A percentile compares a stretch with the other conserved stretches of the same genome.
These are phyloP conservation scores for Pleurotus pulmonarius DNA, from an alignment of 768 basidiomycete species.

Conservation along the genomic window DNA sequence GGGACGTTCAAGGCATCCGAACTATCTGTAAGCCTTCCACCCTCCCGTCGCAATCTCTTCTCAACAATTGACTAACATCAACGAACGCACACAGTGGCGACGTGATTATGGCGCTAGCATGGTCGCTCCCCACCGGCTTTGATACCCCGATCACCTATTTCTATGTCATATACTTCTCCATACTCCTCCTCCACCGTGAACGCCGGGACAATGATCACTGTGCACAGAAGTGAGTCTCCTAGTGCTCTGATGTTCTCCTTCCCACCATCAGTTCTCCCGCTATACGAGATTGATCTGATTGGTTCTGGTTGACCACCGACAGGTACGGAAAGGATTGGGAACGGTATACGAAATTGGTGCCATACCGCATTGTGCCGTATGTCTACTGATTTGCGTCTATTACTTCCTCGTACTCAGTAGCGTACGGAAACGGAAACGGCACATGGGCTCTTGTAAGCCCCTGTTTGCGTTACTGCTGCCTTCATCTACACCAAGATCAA, in stretches of 20 bases:
- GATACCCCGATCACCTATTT: slow-evolving; percentile 93
- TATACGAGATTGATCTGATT: background rate
- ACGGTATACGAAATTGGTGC: slow-evolving; percentile 70
- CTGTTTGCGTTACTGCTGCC: too few relatives aligned
- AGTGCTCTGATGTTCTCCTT: background rate
- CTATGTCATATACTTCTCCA: slow-evolving; percentile 83
- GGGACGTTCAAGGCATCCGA: slow-evolving; percentile 90
- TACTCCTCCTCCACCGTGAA: slow-evolving; percentile 88
- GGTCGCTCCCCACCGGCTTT: slow-evolving; percentile 94
- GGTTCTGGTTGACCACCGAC: background rate
- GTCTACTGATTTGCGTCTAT: slow-evolving; percentile 37
- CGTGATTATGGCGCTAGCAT: slow-evolving; percentile 83
- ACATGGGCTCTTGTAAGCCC: too few relatives aligned
- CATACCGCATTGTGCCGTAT: slow-evolving; percentile 71
- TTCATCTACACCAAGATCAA: too few relatives aligned
- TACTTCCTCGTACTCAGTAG: too few relatives aligned
- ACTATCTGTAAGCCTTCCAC: slow-evolving; percentile 71
- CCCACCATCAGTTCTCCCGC: background rate
- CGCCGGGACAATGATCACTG: slow-evolving; percentile 88
- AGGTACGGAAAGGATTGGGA: slow-evolving; percentile 91
- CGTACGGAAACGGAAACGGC: too few relatives aligned
- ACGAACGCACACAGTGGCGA: slow-evolving; percentile 52
- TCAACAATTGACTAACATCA: background rate
- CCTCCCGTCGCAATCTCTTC: background rate
- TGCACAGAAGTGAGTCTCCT: slow-evolving; percentile 67